Conservation (phyloP, 208 protist species). For the Crithidia sp. region DNA sequence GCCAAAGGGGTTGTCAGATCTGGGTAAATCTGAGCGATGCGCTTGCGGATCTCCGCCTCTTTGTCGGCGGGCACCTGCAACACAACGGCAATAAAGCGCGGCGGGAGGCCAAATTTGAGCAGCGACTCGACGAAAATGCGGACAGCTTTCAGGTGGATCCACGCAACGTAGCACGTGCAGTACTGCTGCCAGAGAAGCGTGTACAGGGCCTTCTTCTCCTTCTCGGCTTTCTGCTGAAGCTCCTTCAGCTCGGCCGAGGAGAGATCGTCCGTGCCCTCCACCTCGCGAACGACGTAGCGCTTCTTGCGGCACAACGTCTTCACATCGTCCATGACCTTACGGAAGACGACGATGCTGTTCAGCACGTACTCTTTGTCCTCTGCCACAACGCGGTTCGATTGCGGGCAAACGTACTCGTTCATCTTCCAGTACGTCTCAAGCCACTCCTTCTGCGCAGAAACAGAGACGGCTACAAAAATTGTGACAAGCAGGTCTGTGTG, state of each 20-base stretch:
- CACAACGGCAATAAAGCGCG: slow-evolving; percentile 84
- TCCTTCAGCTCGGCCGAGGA: slow-evolving; percentile 64
- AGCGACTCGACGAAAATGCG: slow-evolving; percentile 92
- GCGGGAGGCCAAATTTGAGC: slow-evolving; percentile 90
- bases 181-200: slow-evolving; percentile 87
- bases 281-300: slow-evolving; percentile 81
- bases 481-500: slow-evolving; percentile 87
- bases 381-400: slow-evolving; percentile 83
- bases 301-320: slow-evolving; percentile 79
- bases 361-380: slow-evolving; percentile 91
- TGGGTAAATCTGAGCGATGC: slow-evolving; percentile 75
- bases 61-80: slow-evolving; percentile 74
- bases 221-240: slow-evolving; percentile 78
- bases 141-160: slow-evolving; percentile 93
- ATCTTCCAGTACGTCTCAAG: slow-evolving; percentile 81
- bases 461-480: slow-evolving; percentile 84
- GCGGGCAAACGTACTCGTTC: slow-evolving; percentile 84
- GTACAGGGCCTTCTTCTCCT: slow-evolving; percentile 84
- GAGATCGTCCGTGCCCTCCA: slow-evolving; percentile 73
- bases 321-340: slow-evolving; percentile 86
- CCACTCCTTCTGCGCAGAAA: slow-evolving; percentile 81
- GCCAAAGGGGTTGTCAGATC: slow-evolving; percentile 60
- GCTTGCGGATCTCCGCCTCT: slow-evolving; percentile 76
- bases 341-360: slow-evolving; percentile 91
- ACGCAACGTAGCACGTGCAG: slow-evolving; percentile 88